A percentile compares a stretch with the other conserved stretches of the same genome.
phyloP scores from a whole-genome alignment of 139 green algal species.

The Monoraphidium neglectum region DNA sequence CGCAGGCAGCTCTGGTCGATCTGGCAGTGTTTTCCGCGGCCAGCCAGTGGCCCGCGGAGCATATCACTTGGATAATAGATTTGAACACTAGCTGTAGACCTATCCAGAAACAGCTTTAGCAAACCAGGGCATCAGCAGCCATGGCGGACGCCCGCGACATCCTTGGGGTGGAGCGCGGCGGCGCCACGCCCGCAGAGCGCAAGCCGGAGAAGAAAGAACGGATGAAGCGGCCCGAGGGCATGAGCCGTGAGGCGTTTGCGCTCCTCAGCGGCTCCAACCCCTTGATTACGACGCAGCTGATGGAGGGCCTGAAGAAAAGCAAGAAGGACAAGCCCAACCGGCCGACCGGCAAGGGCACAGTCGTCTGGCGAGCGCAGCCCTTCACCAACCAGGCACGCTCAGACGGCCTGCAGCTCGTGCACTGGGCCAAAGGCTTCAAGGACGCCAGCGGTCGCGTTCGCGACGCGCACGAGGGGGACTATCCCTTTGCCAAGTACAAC shows the following conservation, averaged over 20 bases:
- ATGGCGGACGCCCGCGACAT: conserved; percentile 93
- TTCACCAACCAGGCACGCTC: conserved; percentile 78
- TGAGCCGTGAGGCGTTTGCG: conserved; percentile 88
- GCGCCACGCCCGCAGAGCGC: conserved; percentile 6
- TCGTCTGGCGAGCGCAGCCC: conserved; percentile 62
- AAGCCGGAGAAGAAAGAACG: conserved; percentile 60
- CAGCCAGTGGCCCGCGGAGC: too few relatives aligned
- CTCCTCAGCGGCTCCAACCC: conserved; percentile 83
- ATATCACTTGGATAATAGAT: neutral
- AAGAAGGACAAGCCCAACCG: conserved; percentile 60
- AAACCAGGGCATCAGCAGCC: too few relatives aligned
- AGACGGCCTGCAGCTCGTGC: conserved; percentile 75
- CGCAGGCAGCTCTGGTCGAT: too few relatives aligned
- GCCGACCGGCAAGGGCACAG: conserved; percentile 28
- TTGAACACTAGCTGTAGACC: neutral
- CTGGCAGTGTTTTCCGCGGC: too few relatives aligned
- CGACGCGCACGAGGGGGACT: conserved; percentile 71
- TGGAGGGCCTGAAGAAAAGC: conserved; percentile 50
- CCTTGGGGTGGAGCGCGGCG: conserved; percentile 67
- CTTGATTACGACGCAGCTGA: conserved; percentile 74
- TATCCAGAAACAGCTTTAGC: too few relatives aligned
- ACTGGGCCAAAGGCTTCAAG: conserved; percentile 90
- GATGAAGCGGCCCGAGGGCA: conserved; percentile 80
- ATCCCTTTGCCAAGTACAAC: conserved; percentile 92
- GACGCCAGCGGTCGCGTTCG: conserved; percentile 68